Conservation (phyloP, 1,139 yeast species). For the Saccharomycopsis hybrid region DNA sequence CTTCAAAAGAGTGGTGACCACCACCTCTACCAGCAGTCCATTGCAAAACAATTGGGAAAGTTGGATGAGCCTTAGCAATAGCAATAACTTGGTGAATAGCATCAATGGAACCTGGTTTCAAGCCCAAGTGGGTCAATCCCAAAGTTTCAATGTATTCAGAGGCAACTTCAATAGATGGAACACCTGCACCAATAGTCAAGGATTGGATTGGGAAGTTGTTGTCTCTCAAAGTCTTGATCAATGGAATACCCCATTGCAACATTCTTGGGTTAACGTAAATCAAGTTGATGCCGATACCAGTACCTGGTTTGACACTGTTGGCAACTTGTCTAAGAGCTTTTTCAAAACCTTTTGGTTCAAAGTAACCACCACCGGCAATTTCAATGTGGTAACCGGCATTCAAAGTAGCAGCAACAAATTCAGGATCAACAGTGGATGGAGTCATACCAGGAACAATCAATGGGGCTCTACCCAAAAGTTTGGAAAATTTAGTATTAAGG, state of each 20-base stretch:
- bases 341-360: slow-evolving; percentile 63
- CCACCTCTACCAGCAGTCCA: slow-evolving; percentile 99
- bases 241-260: slow-evolving; percentile 98
- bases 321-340: slow-evolving; percentile 70
- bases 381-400: slow-evolving; percentile 97
- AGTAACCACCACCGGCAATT: slow-evolving; percentile 98
- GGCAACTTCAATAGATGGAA: slow-evolving; percentile 95
- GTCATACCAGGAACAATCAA: slow-evolving; percentile 99
- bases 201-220: slow-evolving; percentile 96
- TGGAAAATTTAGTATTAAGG: slow-evolving; percentile 91
- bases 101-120: slow-evolving; percentile 97
- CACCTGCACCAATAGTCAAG: slow-evolving; percentile 98
- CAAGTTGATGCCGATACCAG: slow-evolving; percentile 84
- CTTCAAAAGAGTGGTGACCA: slow-evolving; percentile 99
- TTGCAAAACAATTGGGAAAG: slow-evolving; percentile 92
- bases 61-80: slow-evolving; percentile 93
- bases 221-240: slow-evolving; percentile 80
- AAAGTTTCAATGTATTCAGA: slow-evolving; percentile 89
- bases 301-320: slow-evolving; percentile 65
- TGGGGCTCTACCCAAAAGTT: slow-evolving; percentile 92
- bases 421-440: slow-evolving; percentile 93
- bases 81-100: slow-evolving; percentile 80
- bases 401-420: slow-evolving; percentile 85
- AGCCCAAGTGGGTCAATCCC: slow-evolving; percentile 89
- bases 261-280: slow-evolving; percentile 95